Evolutionary conservation across 2,329 filamentous ascomycete species (phyloP).

Genomic region (Leptographium procerum): DNA sequence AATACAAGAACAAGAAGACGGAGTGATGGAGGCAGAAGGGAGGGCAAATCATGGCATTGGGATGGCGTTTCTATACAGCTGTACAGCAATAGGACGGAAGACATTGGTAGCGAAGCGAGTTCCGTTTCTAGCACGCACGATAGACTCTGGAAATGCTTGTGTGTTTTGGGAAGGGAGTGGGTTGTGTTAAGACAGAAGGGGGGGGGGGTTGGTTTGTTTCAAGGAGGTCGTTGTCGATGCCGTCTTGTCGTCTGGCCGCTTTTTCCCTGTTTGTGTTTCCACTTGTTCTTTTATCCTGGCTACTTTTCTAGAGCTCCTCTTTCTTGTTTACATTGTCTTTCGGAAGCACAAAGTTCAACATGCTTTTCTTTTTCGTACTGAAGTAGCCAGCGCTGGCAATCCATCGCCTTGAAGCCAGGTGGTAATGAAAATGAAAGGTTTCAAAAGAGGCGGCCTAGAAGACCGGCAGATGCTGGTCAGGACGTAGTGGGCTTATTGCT

Average conservation of each 20-base stretch:
- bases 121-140: background rate
- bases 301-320: background rate
- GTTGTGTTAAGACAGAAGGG: background rate
- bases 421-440: background rate
- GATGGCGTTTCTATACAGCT: conserved; percentile 6
- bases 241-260: background rate
- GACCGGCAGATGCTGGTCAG: no score
- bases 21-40: background rate
- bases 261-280: background rate
- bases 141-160: background rate
- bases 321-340: background rate
- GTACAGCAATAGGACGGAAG: background rate
- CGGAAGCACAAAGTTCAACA: background rate
- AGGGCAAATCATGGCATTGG: conserved; percentile 4
- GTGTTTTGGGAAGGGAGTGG: background rate
- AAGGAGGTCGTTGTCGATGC: background rate
- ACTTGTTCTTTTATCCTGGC: background rate
- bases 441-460: no score
- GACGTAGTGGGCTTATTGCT: no score
- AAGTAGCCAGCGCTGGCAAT: no score
- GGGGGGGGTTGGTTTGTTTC: background rate
- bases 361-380: background rate
- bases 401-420: background rate
- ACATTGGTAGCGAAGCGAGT: background rate
- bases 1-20: background rate